Conservation (phyloP, 495 filamentous ascomycete genomes). For the Cenococcum geophilum region DNA sequence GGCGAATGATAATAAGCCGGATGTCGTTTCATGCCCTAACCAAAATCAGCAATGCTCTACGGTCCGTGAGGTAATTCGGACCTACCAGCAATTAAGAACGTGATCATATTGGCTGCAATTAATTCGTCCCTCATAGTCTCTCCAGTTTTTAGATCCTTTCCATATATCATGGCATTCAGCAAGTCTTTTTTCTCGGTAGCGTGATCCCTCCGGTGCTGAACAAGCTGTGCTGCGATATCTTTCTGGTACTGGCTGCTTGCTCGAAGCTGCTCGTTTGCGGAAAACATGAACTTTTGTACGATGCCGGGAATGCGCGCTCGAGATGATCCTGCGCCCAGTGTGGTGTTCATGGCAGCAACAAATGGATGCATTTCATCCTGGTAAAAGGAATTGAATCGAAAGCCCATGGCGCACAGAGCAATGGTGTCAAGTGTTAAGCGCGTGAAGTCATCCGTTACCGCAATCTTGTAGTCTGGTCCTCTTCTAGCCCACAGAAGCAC, state of each 20-base stretch:
- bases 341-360: constrained; percentile 55
- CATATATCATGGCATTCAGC: constrained; percentile 62
- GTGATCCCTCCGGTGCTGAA: constrained; percentile 52
- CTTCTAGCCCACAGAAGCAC: constrained; percentile 68
- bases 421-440: constrained; percentile 67
- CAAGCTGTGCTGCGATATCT: constrained; percentile 51
- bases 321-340: constrained; percentile 51
- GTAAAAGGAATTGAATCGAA: constrained; percentile 72
- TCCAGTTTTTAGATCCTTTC: constrained; percentile 41
- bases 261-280: constrained; percentile 51
- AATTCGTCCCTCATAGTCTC: constrained; percentile 30
- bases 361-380: constrained; percentile 49
- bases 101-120: constrained; percentile 34
- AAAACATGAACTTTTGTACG: constrained; percentile 44
- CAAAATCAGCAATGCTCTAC: background rate
- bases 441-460: constrained; percentile 66
- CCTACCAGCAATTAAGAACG: constrained; percentile 30
- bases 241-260: constrained; percentile 53
- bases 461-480: constrained; percentile 51
- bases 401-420: constrained; percentile 65
- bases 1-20: constrained; percentile 36
- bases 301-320: constrained; percentile 50
- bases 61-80: no score
- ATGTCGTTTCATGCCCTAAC: constrained; percentile 33
- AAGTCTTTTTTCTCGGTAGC: constrained; percentile 60